Evolutionary conservation across 345 rosid species (phyloP).

Genomic region (Lagerstroemia speciosa): DNA sequence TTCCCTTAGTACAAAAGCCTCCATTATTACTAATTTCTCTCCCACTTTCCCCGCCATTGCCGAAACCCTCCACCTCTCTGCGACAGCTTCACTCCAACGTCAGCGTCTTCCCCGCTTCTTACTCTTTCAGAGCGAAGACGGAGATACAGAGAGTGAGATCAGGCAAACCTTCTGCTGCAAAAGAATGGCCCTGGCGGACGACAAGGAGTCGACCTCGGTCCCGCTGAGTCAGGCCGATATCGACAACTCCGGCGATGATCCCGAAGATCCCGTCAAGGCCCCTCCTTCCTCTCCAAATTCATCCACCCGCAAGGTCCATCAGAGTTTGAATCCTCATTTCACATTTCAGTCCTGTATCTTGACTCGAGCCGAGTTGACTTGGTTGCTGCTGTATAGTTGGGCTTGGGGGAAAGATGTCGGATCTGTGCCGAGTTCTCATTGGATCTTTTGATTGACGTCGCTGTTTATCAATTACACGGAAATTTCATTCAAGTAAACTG

Average conservation of each 20-base stretch:
- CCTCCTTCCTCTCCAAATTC: constrained; percentile 46
- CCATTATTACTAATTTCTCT: not conserved
- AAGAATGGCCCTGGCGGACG: constrained; percentile 39
- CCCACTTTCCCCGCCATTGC: not conserved
- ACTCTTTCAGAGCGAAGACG: no score
- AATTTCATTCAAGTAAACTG: no score
- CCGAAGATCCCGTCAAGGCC: constrained; percentile 54
- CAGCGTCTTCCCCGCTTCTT: not conserved
- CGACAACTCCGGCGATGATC: constrained; percentile 29
- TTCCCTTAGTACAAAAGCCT: not conserved
- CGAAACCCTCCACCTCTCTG: not conserved
- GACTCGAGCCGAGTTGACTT: not conserved
- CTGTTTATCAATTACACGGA: no score
- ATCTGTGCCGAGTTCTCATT: not conserved
- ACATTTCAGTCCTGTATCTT: not conserved
- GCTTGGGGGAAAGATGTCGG: no score
- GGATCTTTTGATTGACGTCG: not conserved
- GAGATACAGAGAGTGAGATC: not conserved
- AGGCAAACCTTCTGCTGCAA: not conserved
- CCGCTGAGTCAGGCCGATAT: constrained; percentile 45
- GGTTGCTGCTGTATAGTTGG: not conserved
- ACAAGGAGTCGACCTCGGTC: constrained; percentile 46
- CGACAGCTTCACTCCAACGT: not conserved
- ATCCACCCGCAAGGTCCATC: constrained; percentile 51
- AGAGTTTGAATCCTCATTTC: not conserved